phyloP scores from a whole-genome alignment of 1,139 yeast species.

The Candida tetrigidarum region DNA sequence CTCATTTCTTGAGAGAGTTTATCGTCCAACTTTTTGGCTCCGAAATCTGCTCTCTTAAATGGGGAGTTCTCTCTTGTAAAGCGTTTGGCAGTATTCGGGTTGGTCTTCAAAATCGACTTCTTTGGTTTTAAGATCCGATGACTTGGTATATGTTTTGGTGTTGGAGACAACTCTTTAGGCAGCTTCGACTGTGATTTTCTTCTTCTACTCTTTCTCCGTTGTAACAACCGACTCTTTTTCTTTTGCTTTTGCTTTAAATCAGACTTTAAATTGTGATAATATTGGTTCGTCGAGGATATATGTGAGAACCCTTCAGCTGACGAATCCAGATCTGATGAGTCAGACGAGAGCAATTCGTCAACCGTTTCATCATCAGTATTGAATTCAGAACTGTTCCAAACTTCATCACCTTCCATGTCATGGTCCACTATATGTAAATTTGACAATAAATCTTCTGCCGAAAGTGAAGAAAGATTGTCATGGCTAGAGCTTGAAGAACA shows the following conservation, averaged over 20 bases:
- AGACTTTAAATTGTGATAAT: conserved; percentile 27
- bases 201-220: conserved; percentile 2
- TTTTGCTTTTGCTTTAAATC: conserved; percentile 16
- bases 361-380: conserved; percentile 19
- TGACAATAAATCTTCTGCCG: conserved; percentile 14
- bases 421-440: conserved; percentile 13
- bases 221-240: conserved; percentile 7
- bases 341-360: conserved; percentile 19
- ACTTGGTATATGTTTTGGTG: conserved; percentile 49
- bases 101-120: conserved; percentile 41
- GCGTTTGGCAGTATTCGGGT: conserved; percentile 1
- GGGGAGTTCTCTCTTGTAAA: conserved; percentile 15
- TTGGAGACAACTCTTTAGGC: conserved; percentile 32
- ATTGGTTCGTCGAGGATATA: conserved; percentile 25
- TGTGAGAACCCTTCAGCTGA: conserved; percentile 21
- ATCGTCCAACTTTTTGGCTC: conserved; percentile 12
- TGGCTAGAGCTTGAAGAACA: conserved; percentile 14
- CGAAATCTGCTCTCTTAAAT: conserved; percentile 11
- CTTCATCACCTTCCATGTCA: conserved; percentile 15
- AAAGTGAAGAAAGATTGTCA: not conserved
- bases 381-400: conserved; percentile 30
- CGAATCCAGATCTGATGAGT: conserved; percentile 35
- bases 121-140: conserved; percentile 49
- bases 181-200: not conserved
- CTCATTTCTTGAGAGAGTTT: conserved; percentile 15